Evolutionary conservation across 2,329 filamentous ascomycete genomes (phyloP), one percentile per base, ranked within the genome.

Genomic region (Scedosporium aurantiacum): DNA sequence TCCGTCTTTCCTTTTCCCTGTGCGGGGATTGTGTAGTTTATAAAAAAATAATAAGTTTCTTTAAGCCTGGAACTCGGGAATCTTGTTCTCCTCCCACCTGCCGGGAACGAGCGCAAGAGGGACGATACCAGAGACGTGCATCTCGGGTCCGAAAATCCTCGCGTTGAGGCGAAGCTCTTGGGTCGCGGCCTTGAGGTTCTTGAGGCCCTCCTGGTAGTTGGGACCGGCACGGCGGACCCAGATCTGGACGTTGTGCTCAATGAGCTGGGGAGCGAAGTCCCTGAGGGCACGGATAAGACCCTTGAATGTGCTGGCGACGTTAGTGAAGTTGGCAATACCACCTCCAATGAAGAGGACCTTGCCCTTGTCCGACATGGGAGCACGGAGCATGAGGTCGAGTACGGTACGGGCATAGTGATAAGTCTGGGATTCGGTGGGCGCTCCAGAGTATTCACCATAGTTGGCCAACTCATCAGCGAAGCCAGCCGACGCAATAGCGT

Each of bases 321-420:
- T 99, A 83, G 94, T 99, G 82, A 99, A 99, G 88, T 99, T 99
- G 83, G 94, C 94, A 84, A 99, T 99, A 84, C 94, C 94, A 81
- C 94, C 94, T 77, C 94, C 94, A 68, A 99, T 97, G 85, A 99
- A 99, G 67, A 99, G 88, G 60, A 99, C 91, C 85, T 97, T 99
- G 82, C 94, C 94, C 72, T 97, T 88, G 64, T 90, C 84, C 76
- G 85, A 82, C 73, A 85, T 76, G 63, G 94, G 93, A 61, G 93
- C 88, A 68, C 94, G 90, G 69, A 99, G 89, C 90, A 99, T 96
- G 66, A 99, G 86, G 76, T 99, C 94, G 65, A 99, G 83, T 66
- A 99, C 91, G 32, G 94, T 99, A 72, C 90, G 89, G 72, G 94
- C 92, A 79, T 99, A 99, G 86, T 97, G 92, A 87, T 90, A 99